These are phyloP conservation scores for Cadophora sp. DNA, from an alignment of 2,329 filamentous ascomycete genomes.

Conservation along the genomic window DNA sequence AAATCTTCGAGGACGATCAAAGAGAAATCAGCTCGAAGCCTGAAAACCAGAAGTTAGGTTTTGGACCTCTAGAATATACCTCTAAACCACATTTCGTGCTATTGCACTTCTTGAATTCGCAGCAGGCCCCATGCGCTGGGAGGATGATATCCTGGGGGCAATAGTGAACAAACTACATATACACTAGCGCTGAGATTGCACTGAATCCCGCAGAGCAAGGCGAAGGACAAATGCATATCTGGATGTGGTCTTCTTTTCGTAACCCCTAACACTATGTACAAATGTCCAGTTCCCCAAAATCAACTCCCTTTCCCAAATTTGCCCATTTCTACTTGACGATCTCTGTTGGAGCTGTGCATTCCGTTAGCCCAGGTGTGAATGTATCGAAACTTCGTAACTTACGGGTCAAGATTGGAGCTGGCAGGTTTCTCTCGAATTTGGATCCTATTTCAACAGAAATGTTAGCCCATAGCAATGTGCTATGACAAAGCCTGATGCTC, in stretches of 20 bases:
- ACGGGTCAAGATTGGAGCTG: constrained; percentile 81
- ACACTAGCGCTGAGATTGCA: too few species aligned
- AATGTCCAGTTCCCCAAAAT: constrained; percentile 4
- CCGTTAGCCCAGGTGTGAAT: constrained; percentile 4
- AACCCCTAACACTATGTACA: constrained; percentile 32
- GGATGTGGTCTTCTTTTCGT: background rate
- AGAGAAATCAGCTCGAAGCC: too few species aligned
- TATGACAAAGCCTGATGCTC: background rate
- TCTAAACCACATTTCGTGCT: too few species aligned
- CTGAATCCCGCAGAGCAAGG: too few species aligned
- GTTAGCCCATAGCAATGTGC: background rate
- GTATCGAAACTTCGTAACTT: constrained; percentile 51
- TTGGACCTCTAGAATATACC: too few species aligned
- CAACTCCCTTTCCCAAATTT: constrained; percentile 11
- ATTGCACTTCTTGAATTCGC: too few species aligned
- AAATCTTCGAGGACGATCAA: too few species aligned
- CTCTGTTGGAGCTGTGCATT: constrained; percentile 40
- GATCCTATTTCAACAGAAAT: constrained; percentile 65
- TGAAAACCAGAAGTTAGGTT: too few species aligned
- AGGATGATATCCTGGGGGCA: too few species aligned
- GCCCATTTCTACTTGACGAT: constrained; percentile 32
- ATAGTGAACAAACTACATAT: too few species aligned
- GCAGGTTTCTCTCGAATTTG: constrained; percentile 95
- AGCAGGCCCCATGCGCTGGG: too few species aligned
- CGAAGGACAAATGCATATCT: too few species aligned